Conservation (phyloP, 805 yeast species). For the Myxozyma vanderwaltii region DNA sequence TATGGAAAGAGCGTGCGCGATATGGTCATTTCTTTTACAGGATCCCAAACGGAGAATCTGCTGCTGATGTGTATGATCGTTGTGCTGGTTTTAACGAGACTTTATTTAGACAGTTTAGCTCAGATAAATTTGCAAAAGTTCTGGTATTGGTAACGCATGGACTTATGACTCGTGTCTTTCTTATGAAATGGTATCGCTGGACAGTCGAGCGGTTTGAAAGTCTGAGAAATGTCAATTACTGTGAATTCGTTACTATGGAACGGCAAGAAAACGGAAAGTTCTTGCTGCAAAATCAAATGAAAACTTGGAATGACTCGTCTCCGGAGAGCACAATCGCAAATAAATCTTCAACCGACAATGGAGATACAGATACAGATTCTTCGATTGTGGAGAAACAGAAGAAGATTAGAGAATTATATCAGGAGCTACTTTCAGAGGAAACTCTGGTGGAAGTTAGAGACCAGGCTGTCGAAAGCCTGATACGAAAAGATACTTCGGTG, state of each 20-base stretch:
- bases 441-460: not conserved
- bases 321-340: not conserved
- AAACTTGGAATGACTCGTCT: conserved; percentile 65
- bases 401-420: conserved; percentile 6
- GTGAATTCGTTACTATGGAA: conserved; percentile 80
- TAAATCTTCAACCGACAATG: not conserved
- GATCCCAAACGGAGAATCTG: conserved; percentile 92
- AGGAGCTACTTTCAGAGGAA: conserved; percentile 2
- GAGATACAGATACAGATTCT: not conserved
- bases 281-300: conserved; percentile 59
- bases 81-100: conserved; percentile 90
- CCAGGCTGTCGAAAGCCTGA: not conserved
- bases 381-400: conserved; percentile 6
- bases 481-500: not conserved
- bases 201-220: conserved; percentile 85
- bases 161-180: conserved; percentile 87
- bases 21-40: conserved; percentile 89
- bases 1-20: conserved; percentile 81
- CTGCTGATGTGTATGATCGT: conserved; percentile 93
- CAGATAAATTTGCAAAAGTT: conserved; percentile 72
- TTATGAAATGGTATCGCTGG: conserved; percentile 96
- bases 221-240: conserved; percentile 80
- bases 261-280: conserved; percentile 54
- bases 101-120: conserved; percentile 73
- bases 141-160: conserved; percentile 90